Percentiles rank a stretch among this genome's conserved stretches.
Evolutionary conservation across 75 land plant species (phyloP).

Genomic region (Ceratopteris richardii): DNA sequence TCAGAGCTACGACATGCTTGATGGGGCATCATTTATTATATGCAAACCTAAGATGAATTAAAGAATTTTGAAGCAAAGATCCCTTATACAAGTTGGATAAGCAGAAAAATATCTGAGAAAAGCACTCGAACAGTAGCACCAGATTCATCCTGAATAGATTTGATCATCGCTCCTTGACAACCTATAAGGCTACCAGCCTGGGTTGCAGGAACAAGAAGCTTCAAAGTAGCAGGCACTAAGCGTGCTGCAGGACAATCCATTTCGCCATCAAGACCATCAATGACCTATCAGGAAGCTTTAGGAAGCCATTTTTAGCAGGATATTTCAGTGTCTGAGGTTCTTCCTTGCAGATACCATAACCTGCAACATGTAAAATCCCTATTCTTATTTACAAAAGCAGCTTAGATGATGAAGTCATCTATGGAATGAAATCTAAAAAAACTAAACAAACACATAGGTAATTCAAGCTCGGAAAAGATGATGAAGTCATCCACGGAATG

Average conservation of each 20-base stretch:
- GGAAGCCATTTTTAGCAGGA: slow-evolving; percentile 72
- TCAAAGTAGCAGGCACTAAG: slow-evolving; percentile 27
- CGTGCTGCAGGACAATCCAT: slow-evolving; percentile 28
- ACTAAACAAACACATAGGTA: no score
- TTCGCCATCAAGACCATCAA: slow-evolving; percentile 33
- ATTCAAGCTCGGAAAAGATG: no score
- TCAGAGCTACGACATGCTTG: no score
- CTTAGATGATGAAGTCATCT: no score
- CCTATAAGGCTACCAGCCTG: slow-evolving; percentile 88
- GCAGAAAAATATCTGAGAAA: slow-evolving; percentile 60
- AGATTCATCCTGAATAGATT: slow-evolving; percentile 72
- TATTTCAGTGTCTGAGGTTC: slow-evolving; percentile 60
- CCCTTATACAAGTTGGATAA: no score
- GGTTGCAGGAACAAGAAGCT: slow-evolving; percentile 64
- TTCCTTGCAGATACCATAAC: slow-evolving; percentile 78
- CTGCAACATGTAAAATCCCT: no score
- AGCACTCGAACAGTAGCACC: slow-evolving; percentile 68
- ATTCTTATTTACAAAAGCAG: no score
- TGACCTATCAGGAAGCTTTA: slow-evolving; percentile 63
- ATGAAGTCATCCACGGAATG: no score
- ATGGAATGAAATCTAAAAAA: no score
- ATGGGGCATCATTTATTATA: no score
- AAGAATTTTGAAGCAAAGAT: no score
- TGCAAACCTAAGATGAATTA: no score
- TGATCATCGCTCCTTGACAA: slow-evolving; percentile 64